A percentile compares a stretch with the other conserved stretches of the same genome.
These are phyloP conservation scores for Sanguinoderma infundibulare DNA, from an alignment of 1,284 basidiomycete species.

Conservation along the genomic window DNA sequence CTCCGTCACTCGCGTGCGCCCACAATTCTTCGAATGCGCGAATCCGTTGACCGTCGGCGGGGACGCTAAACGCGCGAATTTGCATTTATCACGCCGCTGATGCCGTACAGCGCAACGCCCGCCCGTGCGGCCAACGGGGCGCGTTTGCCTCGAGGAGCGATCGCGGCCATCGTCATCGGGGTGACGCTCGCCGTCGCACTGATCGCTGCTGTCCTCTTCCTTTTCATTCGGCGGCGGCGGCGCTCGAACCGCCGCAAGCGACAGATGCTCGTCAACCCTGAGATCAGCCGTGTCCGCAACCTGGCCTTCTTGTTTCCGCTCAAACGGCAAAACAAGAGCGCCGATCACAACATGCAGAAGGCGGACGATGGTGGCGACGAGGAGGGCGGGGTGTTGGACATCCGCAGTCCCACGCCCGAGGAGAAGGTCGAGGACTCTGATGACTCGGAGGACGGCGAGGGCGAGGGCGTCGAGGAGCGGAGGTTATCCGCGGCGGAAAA, in stretches of 20 bases:
- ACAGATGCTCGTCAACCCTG: constrained; percentile 34
- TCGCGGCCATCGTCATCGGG: constrained; percentile 65
- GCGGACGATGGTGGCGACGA: constrained; percentile 3
- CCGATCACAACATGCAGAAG: constrained; percentile 21
- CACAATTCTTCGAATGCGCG: not conserved
- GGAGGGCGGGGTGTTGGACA: constrained; percentile 31
- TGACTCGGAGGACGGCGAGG: constrained; percentile 30
- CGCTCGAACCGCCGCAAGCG: constrained; percentile 29
- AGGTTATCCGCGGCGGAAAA: constrained; percentile 23
- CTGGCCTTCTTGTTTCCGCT: constrained; percentile 30
- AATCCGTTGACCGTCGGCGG: not conserved
- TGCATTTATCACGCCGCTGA: constrained; percentile 18
- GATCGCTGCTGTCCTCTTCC: constrained; percentile 42
- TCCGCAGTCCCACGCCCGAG: constrained; percentile 27
- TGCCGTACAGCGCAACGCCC: constrained; percentile 25
- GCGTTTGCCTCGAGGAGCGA: constrained; percentile 50
- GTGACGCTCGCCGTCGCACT: constrained; percentile 55
- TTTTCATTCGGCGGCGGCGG: constrained; percentile 50
- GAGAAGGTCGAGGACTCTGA: constrained; percentile 21
- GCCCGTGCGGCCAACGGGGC: constrained; percentile 25
- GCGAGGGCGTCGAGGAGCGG: constrained; percentile 21
- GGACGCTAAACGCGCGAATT: not conserved
- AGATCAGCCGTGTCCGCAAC: constrained; percentile 26
- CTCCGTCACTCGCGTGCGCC: constrained; percentile 2
- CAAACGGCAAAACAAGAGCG: constrained; percentile 15